Evolutionary conservation across 2,329 filamentous ascomycete species (phyloP).

Genomic region (Fusarium bulbicola): DNA sequence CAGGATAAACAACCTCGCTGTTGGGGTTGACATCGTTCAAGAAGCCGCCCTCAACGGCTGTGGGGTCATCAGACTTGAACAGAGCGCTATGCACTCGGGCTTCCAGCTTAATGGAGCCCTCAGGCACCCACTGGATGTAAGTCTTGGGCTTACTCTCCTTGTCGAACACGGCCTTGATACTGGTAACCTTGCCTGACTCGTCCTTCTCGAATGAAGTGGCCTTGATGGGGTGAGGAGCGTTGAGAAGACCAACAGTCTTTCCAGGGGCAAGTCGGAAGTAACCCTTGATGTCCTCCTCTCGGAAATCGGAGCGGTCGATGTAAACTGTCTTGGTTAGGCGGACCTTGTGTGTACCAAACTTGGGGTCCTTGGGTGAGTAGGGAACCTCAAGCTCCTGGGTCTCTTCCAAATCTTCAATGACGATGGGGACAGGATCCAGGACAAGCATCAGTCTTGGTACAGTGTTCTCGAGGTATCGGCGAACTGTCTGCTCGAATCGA

Average conservation of each 20-base stretch:
- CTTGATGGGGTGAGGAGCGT: constrained; percentile 75
- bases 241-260: constrained; percentile 78
- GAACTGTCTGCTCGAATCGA: constrained; percentile 86
- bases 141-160: constrained; percentile 81
- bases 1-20: constrained; percentile 79
- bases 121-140: constrained; percentile 88
- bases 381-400: constrained; percentile 71
- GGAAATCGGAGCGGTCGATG: constrained; percentile 85
- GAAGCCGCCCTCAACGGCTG: constrained; percentile 80
- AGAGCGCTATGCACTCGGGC: constrained; percentile 82
- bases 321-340: constrained; percentile 81
- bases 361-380: constrained; percentile 83
- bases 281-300: constrained; percentile 76
- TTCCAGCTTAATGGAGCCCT: constrained; percentile 74
- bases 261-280: constrained; percentile 85
- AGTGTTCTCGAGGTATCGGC: constrained; percentile 85
- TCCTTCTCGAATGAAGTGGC: constrained; percentile 77
- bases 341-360: constrained; percentile 68
- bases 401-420: constrained; percentile 78
- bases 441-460: constrained; percentile 92
- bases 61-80: constrained; percentile 88
- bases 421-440: constrained; percentile 82
- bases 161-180: constrained; percentile 71
- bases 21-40: constrained; percentile 85
- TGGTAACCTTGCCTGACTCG: constrained; percentile 68